phyloP scores from a whole-genome alignment of 495 filamentous ascomycete genomes.

The Aspergillus kassunensis region DNA sequence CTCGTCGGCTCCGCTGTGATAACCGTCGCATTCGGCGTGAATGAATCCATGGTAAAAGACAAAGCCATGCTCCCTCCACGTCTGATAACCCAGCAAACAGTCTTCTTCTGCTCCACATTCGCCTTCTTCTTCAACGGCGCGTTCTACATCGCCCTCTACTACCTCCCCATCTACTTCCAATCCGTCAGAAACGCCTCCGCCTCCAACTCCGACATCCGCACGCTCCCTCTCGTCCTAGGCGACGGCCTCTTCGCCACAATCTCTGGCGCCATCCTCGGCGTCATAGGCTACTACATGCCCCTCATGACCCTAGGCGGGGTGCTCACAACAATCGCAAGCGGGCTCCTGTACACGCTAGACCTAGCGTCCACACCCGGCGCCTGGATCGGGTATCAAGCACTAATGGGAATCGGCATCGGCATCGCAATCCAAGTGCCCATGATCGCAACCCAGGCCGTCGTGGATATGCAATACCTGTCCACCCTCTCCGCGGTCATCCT shows the following conservation, averaged over 20 bases:
- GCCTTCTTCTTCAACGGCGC: constrained; percentile 56
- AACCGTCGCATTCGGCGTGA: constrained; percentile 20
- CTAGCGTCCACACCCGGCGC: constrained; percentile 42
- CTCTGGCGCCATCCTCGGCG: constrained; percentile 39
- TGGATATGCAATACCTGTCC: constrained; percentile 53
- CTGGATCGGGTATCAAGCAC: constrained; percentile 68
- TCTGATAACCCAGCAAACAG: too few species aligned
- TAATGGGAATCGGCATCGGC: constrained; percentile 70
- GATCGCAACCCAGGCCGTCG: constrained; percentile 61
- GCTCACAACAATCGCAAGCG: constrained; percentile 56
- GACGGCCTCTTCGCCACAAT: constrained; percentile 39
- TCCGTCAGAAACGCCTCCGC: constrained; percentile 41
- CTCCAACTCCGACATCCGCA: constrained; percentile 33
- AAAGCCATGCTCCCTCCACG: background rate
- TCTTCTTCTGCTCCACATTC: too few species aligned
- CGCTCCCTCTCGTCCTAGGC: constrained; percentile 41
- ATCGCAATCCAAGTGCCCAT: constrained; percentile 66
- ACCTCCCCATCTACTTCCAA: constrained; percentile 78
- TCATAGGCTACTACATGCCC: constrained; percentile 63
- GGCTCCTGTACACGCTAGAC: constrained; percentile 59
- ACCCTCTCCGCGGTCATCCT: constrained; percentile 62
- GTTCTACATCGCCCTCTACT: constrained; percentile 65
- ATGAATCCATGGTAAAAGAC: background rate
- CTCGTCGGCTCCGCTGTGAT: constrained; percentile 28
- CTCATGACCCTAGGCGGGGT: constrained; percentile 50